Base-by-base conservation (phyloP, 805 yeast species). In the Debaryomyces prosopidis region DNA sequence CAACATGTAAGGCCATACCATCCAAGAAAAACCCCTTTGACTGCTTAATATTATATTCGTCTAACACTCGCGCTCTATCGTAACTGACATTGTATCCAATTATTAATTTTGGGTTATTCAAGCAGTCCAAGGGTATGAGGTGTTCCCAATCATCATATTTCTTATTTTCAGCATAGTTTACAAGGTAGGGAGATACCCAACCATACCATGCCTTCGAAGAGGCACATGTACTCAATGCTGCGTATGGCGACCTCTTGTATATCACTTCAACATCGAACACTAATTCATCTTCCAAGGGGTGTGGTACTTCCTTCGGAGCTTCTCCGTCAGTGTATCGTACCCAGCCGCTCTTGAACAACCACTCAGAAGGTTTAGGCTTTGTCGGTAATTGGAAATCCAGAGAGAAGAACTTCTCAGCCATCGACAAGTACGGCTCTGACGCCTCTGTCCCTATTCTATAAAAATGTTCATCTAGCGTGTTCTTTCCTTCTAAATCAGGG, bases 21-120 rank as follows among this genome's bases (percentile, higher is more conserved):
- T 94, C 99, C 46, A 95, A 52, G 57, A 72, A 94, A 64, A 89
- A 90, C 1, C 88, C 87, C 52, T 84, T 81, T 0, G 96, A 74
- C 37, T 73, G 79, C 27, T 71, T 63, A 30, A 91, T 60, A 54
- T 77, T 75, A 66, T 94, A 94, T 61, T 94, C 99, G 44, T 94
- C 97, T 26, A 70, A 53, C 1, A 92, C 81, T 30, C 96, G 75
- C 1, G 96, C 92, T 37, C 99, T 76, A 64, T 94, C 99, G 59
- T 84, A 94, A 5, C 94, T 84, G 2, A 94, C 85, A 58, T 92
- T 90, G 62, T 89, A 96, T 0, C 99, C 99, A 3, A 95, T 76
- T 1, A 94, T 73, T 5, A 94, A 68, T 51, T 82, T 84, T 5
- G 77, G 73, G 1, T 54, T 55, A 2, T 56, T 48, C 19, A 62